These are phyloP conservation scores for Termitomyces sp. DNA, from an alignment of 768 basidiomycete species.

Conservation along the genomic window DNA sequence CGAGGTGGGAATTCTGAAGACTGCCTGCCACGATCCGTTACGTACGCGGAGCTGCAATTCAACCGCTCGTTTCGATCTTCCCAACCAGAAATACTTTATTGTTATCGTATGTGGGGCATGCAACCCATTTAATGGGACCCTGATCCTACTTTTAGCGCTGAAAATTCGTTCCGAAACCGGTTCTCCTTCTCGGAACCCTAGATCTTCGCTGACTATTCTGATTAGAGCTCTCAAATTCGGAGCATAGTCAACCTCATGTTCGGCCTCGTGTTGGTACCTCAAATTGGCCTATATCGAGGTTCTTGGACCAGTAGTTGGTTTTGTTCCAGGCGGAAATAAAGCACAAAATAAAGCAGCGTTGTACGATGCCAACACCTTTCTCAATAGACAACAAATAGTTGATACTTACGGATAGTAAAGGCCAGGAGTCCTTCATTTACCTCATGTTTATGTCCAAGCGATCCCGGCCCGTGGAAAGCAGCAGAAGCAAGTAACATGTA, in stretches of 20 bases:
- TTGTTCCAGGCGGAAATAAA: slow-evolving; percentile 10
- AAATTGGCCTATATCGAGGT: slow-evolving; percentile 6
- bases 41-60: slow-evolving; percentile 39
- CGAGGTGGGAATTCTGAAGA: slow-evolving; percentile 37
- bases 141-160: slow-evolving; percentile 11
- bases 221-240: slow-evolving; percentile 13
- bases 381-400: background rate
- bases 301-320: background rate
- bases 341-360: background rate
- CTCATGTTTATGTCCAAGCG: slow-evolving; percentile 18
- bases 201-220: slow-evolving; percentile 18
- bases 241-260: slow-evolving; percentile 28
- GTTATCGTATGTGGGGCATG: slow-evolving; percentile 1
- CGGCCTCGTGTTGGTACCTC: slow-evolving; percentile 31
- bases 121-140: slow-evolving; percentile 6
- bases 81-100: slow-evolving; percentile 13
- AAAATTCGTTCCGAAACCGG: slow-evolving; percentile 11
- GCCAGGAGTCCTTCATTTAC: slow-evolving; percentile 18
- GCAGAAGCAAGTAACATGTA: background rate
- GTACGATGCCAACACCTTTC: background rate
- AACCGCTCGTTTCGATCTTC: slow-evolving; percentile 29
- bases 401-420: background rate
- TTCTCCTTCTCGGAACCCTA: slow-evolving; percentile 13
- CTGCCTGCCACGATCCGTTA: slow-evolving; percentile 40
- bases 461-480: background rate